Evolutionary conservation across 495 filamentous ascomycete species (phyloP).

Genomic region (Penicillium tannophilum): DNA sequence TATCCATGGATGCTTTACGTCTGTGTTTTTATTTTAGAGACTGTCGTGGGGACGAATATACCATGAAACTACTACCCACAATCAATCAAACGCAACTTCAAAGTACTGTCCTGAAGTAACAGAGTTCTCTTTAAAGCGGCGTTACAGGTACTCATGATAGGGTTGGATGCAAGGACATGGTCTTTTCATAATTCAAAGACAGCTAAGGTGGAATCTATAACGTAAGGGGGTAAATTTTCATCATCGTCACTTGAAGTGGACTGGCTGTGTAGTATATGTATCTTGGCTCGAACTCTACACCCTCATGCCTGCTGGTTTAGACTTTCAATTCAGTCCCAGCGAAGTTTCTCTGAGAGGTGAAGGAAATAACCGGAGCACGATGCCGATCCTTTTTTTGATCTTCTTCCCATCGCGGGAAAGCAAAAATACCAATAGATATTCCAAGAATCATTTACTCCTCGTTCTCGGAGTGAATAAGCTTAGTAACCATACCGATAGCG

Average conservation of each 20-base stretch:
- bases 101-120: not conserved
- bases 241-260: slow-evolving; percentile 44
- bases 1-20: slow-evolving; percentile 1
- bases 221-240: slow-evolving; percentile 32
- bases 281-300: slow-evolving; percentile 25
- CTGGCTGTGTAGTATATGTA: slow-evolving; percentile 25
- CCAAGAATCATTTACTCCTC: slow-evolving; percentile 27
- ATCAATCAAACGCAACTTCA: not conserved
- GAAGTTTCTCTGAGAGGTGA: slow-evolving; percentile 3
- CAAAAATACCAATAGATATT: slow-evolving; percentile 18
- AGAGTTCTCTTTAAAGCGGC: not conserved
- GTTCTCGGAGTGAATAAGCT: slow-evolving; percentile 60
- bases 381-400: slow-evolving; percentile 12
- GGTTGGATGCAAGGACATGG: slow-evolving; percentile 13
- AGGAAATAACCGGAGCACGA: slow-evolving; percentile 5
- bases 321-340: slow-evolving; percentile 10
- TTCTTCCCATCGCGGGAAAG: slow-evolving; percentile 12
- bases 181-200: slow-evolving; percentile 29
- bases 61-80: slow-evolving; percentile 8
- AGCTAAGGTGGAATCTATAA: slow-evolving; percentile 25
- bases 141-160: not conserved
- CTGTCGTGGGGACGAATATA: slow-evolving; percentile 3
- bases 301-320: slow-evolving; percentile 14
- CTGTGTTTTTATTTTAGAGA: not conserved
- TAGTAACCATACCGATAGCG: slow-evolving; percentile 95